A percentile compares a stretch with the other conserved stretches of the same genome.
Conservation (phyloP, 768 basidiomycete species). For the Mrakia hoshinonis region DNA sequence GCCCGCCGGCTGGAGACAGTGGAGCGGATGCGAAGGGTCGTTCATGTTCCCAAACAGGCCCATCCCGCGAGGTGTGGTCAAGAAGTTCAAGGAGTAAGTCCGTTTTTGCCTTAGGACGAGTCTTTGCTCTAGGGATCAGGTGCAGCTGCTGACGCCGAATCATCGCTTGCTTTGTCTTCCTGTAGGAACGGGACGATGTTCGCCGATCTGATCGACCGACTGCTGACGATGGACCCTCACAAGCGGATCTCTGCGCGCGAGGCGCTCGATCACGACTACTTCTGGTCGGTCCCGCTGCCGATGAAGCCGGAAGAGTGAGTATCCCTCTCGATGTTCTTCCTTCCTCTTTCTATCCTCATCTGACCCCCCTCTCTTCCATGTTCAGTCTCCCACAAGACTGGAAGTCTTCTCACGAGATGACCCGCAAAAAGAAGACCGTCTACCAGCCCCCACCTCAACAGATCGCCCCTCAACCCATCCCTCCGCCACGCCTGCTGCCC, state of each 20-base stretch:
- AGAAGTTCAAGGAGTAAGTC: constrained; percentile 1
- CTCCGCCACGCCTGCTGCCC: neutral
- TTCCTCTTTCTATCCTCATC: neutral
- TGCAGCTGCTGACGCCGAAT: neutral
- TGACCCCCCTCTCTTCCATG: neutral
- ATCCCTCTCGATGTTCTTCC: neutral
- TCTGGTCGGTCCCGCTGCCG: constrained; percentile 83
- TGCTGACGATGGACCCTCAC: constrained; percentile 73
- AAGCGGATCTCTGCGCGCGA: constrained; percentile 73
- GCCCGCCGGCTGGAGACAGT: constrained; percentile 42
- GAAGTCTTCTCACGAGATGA: constrained; percentile 24
- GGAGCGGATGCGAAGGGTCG: constrained; percentile 35
- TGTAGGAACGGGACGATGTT: constrained; percentile 62
- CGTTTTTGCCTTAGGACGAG: constrained; percentile 51
- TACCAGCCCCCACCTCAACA: neutral
- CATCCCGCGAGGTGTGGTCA: neutral
- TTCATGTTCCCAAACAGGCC: neutral
- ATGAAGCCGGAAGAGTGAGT: constrained; percentile 38
- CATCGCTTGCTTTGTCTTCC: neutral
- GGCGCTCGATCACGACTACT: constrained; percentile 86
- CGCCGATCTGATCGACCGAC: constrained; percentile 68
- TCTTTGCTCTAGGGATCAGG: constrained; percentile 39
- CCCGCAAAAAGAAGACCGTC: constrained; percentile 19
- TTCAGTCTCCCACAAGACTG: constrained; percentile 1
- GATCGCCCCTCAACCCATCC: neutral